Base-by-base conservation (phyloP, 768 basidiomycete genomes). In the Crassisporium funariophilum region DNA sequence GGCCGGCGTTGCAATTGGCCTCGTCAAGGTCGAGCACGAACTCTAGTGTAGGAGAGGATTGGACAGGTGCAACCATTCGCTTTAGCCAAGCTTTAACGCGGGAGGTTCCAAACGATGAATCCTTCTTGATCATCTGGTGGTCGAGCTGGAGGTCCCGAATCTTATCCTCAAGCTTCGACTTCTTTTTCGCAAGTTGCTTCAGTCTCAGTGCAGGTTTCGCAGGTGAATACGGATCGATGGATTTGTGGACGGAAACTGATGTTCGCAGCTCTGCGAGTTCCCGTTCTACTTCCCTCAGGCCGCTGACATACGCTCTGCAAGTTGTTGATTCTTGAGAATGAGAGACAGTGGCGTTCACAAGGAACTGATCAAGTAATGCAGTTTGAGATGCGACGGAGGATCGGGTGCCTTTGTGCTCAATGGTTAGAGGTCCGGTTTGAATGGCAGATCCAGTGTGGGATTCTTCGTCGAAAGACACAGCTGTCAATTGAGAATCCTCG, bases 51-150 rank as follows among this genome's bases (percentile, higher is more conserved):
- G 66, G 54, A n/a, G 16, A 16, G 19, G 42, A 33, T 8, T 69
- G 71, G 17, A 72, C 69, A 2, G 67, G 59, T 6, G 66, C 54
- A 21, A 85, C 70, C 50, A 84, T 84, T 52, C 77, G 79, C 65
- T 75, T 81, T 57, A 83, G 64, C 86, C 86, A 87, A 4, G 77
- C 72, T 53, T 79, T 84, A 35, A 87, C 59, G 52, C 73, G 79
- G 36, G 76, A 72, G 4, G 77, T 66, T 11, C 75, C 72, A 12
- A 68, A 65, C 23, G 57, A 27, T 11, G 56, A 47, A 23, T 62
- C 61, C 43, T 62, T 66, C 36, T 68, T 58, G 29, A 56, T 57
- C 11, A 44, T 33, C 35, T 62, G 59, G 17, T 43, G 52, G 16
- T 61, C 62, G 17, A 39, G 25, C 33, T 65, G 61, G 9, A 64